These are phyloP conservation scores for Daphne laureola DNA, from an alignment of 441 rosid genomes.

Conservation along the genomic window DNA sequence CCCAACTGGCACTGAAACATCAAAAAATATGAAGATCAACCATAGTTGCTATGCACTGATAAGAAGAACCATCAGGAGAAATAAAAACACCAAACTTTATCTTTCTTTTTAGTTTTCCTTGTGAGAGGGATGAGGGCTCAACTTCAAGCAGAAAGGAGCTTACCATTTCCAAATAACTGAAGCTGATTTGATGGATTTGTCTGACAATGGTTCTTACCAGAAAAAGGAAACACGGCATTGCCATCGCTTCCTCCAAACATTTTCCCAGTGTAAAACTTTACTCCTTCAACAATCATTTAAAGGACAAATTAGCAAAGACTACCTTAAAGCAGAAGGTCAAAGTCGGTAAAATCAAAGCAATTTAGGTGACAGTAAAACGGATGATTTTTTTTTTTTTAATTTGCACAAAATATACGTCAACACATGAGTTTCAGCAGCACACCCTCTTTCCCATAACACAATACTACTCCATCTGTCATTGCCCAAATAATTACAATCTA, in stretches of 20 bases:
- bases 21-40: slow-evolving; percentile 8
- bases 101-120: neutral
- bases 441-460: too few species aligned
- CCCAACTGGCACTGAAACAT: slow-evolving; percentile 48
- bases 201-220: slow-evolving; percentile 54
- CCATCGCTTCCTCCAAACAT: slow-evolving; percentile 64
- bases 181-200: slow-evolving; percentile 51
- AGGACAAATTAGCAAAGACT: neutral
- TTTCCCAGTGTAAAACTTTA: slow-evolving; percentile 12
- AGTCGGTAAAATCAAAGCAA: slow-evolving; percentile 10
- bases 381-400: too few species aligned
- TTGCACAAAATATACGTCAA: too few species aligned
- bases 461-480: too few species aligned
- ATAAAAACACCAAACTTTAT: neutral
- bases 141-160: slow-evolving; percentile 18
- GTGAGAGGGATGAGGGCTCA: neutral
- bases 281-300: slow-evolving; percentile 12
- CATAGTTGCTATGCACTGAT: neutral
- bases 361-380: neutral
- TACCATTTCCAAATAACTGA: slow-evolving; percentile 61
- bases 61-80: too few species aligned
- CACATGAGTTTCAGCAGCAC: neutral
- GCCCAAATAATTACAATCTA: too few species aligned
- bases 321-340: neutral
- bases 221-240: slow-evolving; percentile 41